Percentiles rank a stretch among this genome's conserved stretches.
Evolutionary conservation across 148 eudicot genomes (phyloP).

Genomic region (Salicornia ramosissima): DNA sequence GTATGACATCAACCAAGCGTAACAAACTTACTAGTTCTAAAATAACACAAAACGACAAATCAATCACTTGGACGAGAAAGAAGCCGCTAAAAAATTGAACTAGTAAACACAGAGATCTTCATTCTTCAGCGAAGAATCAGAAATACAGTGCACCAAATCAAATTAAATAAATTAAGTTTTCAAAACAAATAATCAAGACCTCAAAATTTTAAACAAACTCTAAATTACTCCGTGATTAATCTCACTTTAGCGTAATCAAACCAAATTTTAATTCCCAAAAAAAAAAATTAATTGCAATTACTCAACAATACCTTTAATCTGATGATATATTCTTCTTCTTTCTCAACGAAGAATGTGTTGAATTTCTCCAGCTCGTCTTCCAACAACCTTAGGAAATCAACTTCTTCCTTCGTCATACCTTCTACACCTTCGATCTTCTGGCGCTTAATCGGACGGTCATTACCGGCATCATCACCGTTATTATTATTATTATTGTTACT

Average conservation of each 20-base stretch:
- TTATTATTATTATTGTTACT: constrained; percentile 12
- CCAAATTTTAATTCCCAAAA: neutral
- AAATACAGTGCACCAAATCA: neutral
- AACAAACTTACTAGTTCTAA: too few species aligned
- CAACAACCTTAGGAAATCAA: constrained; percentile 57
- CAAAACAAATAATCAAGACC: too few species aligned
- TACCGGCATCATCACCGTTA: constrained; percentile 7
- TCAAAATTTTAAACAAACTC: neutral
- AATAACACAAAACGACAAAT: constrained; percentile 17
- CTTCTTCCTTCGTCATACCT: constrained; percentile 59
- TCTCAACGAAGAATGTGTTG: constrained; percentile 75
- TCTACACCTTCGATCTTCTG: constrained; percentile 33
- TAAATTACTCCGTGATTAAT: neutral
- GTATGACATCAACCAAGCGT: neutral
- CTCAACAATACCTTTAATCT: constrained; percentile 74
- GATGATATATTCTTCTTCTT: constrained; percentile 94
- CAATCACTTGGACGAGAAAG: constrained; percentile 1
- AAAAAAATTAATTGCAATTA: neutral
- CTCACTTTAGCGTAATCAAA: neutral
- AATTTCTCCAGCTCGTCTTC: constrained; percentile 90
- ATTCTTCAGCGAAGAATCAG: neutral
- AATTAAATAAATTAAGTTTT: too few species aligned
- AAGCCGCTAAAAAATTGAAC: neutral
- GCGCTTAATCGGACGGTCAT: constrained; percentile 42
- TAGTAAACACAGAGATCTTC: neutral